A percentile compares a stretch with the other conserved stretches of the same genome.
Conservation (phyloP, 1,284 basidiomycete genomes). For the Marasmius sp. region DNA sequence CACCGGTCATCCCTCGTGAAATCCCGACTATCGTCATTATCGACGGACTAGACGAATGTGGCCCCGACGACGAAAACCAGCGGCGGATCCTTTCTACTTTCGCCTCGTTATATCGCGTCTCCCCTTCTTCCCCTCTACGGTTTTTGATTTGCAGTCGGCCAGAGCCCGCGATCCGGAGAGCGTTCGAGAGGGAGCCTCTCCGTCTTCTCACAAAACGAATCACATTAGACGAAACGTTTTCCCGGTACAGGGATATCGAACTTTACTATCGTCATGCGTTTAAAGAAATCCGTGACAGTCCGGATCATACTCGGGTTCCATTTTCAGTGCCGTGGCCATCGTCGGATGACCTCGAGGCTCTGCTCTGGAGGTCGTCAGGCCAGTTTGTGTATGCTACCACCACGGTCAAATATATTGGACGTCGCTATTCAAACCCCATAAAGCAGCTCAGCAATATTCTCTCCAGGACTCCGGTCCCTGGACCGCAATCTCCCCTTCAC, state of each 20-base stretch:
- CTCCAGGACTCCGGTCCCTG: background rate
- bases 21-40: background rate
- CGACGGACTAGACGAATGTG: conserved; percentile 7
- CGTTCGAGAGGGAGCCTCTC: background rate
- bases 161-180: conserved; percentile 23
- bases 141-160: conserved; percentile 25
- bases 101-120: too few relatives aligned
- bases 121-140: conserved; percentile 17
- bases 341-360: too few relatives aligned
- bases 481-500: background rate
- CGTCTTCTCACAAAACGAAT: background rate
- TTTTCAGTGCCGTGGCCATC: too few relatives aligned
- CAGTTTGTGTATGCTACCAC: background rate
- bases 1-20: too few relatives aligned
- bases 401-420: background rate
- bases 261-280: too few relatives aligned
- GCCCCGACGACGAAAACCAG: background rate
- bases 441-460: background rate
- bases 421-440: background rate
- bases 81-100: background rate
- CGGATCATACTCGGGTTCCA: too few relatives aligned
- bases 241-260: too few relatives aligned
- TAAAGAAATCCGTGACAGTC: too few relatives aligned
- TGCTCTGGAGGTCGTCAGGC: background rate
- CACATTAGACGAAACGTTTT: background rate